A percentile compares a stretch with the other conserved stretches of the same genome.
Evolutionary conservation across 148 eudicot genomes (phyloP).

Genomic region (Rhododendron vialii): DNA sequence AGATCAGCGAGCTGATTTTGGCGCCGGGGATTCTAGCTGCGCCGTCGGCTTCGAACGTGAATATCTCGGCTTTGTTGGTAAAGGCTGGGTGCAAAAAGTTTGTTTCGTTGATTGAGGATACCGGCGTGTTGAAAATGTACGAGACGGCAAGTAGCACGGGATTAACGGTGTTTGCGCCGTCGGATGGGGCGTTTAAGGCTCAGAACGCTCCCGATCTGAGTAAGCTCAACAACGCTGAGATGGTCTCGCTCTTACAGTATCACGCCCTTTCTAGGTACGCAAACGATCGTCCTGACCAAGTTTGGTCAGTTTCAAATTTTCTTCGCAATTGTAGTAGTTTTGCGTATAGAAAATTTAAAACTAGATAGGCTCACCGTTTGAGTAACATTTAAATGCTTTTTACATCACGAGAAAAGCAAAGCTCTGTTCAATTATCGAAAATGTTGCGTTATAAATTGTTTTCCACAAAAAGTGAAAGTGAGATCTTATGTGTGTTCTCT

Average conservation of each 20-base stretch:
- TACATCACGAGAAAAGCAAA: too few relatives aligned
- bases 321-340: too few relatives aligned
- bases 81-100: slow-evolving; percentile 58
- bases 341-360: too few relatives aligned
- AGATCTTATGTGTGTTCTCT: too few relatives aligned
- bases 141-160: slow-evolving; percentile 12
- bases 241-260: slow-evolving; percentile 52
- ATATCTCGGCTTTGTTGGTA: slow-evolving; percentile 39
- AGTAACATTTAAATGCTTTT: too few relatives aligned
- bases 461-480: too few relatives aligned
- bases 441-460: fast-evolving
- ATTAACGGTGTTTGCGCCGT: slow-evolving; percentile 48
- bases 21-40: slow-evolving; percentile 26
- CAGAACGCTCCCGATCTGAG: slow-evolving; percentile 47
- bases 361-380: too few relatives aligned
- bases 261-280: slow-evolving; percentile 41
- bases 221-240: slow-evolving; percentile 45
- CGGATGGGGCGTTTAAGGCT: slow-evolving; percentile 65
- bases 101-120: slow-evolving; percentile 17
- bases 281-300: neutral
- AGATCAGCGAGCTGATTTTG: slow-evolving; percentile 41
- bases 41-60: slow-evolving; percentile 22
- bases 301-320: too few relatives aligned
- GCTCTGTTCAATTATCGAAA: too few relatives aligned
- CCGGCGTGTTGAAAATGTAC: slow-evolving; percentile 49